phyloP scores from a whole-genome alignment of 352 stramenopile species.

The Pythium brassicae region DNA sequence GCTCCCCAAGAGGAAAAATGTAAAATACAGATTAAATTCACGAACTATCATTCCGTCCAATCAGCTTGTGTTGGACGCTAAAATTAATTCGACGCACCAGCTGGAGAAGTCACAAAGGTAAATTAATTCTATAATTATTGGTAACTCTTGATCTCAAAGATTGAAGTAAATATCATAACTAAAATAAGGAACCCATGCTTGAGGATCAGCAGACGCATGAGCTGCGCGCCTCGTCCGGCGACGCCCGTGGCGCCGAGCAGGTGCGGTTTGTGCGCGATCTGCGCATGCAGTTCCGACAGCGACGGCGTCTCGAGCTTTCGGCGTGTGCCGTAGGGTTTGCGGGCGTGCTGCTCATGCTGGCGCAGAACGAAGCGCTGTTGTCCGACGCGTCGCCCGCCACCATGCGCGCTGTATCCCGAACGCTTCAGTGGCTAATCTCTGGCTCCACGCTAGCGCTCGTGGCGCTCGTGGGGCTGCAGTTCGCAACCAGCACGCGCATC shows the following conservation, averaged over 20 bases:
- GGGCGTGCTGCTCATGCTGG: slow-evolving; percentile 62
- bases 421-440: slow-evolving; percentile 34
- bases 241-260: slow-evolving; percentile 4
- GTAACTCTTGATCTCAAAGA: no score
- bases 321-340: slow-evolving; percentile 38
- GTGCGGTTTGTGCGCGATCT: slow-evolving; percentile 19
- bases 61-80: no score
- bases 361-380: slow-evolving; percentile 58
- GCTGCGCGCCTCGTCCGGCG: slow-evolving; percentile 7
- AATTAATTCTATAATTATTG: no score
- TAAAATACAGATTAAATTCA: no score
- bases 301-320: slow-evolving; percentile 45
- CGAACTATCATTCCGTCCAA: no score
- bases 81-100: no score
- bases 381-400: slow-evolving; percentile 2
- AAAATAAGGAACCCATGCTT: no score
- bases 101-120: no score
- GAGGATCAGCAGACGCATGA: neutral
- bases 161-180: no score
- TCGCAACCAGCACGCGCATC: slow-evolving; percentile 38
- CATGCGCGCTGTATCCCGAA: neutral
- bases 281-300: slow-evolving; percentile 36
- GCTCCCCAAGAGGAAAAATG: no score
- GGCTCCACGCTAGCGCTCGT: slow-evolving; percentile 38
- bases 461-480: slow-evolving; percentile 44